Base-by-base conservation (phyloP, 2,329 filamentous ascomycete species). In the Aspergillus floridensis region DNA sequence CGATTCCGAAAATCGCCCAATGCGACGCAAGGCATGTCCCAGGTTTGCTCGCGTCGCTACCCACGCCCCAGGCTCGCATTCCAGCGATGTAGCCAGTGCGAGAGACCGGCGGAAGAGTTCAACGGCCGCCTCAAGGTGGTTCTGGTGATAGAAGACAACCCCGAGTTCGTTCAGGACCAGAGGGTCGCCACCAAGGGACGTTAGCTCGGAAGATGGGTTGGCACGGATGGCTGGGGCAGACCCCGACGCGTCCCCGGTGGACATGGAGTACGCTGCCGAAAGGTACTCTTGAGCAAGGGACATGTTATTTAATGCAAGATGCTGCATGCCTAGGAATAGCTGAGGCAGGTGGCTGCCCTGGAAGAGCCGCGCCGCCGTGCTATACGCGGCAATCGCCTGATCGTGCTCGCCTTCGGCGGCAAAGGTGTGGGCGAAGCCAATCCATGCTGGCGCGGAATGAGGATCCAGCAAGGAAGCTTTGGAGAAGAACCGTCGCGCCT, bases 391-490 rank as follows among this genome's bases (percentile, higher is more conserved):
- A 63, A 99, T 97, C 51, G 95, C 95, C 77, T 99, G 95, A 74
- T 99, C 95, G 74, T 98, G 93, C 76, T 99, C 95, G 55, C 95
- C 95, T 74, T 99, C 95, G 11, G 92, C 93, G 1, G 95, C 95
- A 73, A 99, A 99, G 0, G 95, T 99, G 74, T 99, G 96, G 1
- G 95, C 95, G 72, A 99, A 99, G 1, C 96, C 95, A 65, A 99
- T 98, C 95, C 95, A 99, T 3, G 95, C 95, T 1, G 95, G 91
- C 0, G 93, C 93, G 69, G 96, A 99, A 77, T 98, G 93, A 6
- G 93, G 91, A 71, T 99, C 93, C 88, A 99, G 93, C 81, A 98
- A 90, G 65, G 91, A 96, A 4, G 96, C 91, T 77, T 99, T 99
- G 70, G 91, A 96, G 76, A 99, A 99, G 80, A 95, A 99, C 44